phyloP scores from a whole-genome alignment of 495 filamentous ascomycete species.

The Aspergillus indologenus region DNA sequence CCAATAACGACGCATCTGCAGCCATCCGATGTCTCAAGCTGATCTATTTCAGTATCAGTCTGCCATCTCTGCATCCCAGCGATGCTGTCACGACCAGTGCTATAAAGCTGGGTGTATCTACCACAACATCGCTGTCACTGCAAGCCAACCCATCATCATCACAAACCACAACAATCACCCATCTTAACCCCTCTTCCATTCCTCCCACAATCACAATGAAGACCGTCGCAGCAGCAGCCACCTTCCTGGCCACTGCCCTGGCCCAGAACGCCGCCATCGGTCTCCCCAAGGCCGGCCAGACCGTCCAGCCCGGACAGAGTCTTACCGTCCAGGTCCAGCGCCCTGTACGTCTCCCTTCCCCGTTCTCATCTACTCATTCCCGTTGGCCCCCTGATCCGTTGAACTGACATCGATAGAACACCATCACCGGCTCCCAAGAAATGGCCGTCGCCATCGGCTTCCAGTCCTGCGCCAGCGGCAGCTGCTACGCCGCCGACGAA shows the following conservation, averaged over 20 bases:
- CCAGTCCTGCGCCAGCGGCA: slow-evolving; percentile 19
- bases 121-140: no score
- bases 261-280: slow-evolving; percentile 64
- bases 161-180: background rate
- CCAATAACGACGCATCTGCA: background rate
- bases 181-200: background rate
- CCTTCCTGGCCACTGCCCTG: slow-evolving; percentile 47
- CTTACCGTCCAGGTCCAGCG: slow-evolving; percentile 33
- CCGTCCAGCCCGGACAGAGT: slow-evolving; percentile 20
- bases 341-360: slow-evolving; percentile 23
- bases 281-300: slow-evolving; percentile 46
- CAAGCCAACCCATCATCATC: no score
- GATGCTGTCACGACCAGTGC: background rate
- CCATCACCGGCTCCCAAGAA: slow-evolving; percentile 28
- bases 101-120: no score
- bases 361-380: background rate
- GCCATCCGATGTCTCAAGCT: background rate
- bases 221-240: slow-evolving; percentile 20
- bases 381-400: background rate
- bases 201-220: slow-evolving; percentile 24
- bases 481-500: slow-evolving; percentile 22
- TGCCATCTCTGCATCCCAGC: no score
- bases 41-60: background rate
- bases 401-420: slow-evolving; percentile 24
- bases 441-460: slow-evolving; percentile 36